Conservation (phyloP, 257 asterid species). For the Oldenlandia corymbosa region DNA sequence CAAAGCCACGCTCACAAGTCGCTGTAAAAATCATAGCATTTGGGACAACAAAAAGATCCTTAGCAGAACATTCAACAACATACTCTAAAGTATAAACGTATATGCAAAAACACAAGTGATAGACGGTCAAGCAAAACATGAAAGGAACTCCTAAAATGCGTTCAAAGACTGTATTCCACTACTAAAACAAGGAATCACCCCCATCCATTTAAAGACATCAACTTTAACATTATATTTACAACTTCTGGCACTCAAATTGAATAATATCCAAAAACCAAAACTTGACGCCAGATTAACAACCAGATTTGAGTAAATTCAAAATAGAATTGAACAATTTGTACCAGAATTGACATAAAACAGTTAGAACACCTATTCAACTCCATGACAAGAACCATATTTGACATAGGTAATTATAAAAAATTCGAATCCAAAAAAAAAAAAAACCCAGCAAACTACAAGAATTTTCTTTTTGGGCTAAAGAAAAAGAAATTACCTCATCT, state of each 20-base stretch:
- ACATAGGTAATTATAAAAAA: too few relatives aligned
- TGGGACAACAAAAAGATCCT: too few relatives aligned
- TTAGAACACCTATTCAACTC: too few relatives aligned
- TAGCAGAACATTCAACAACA: too few relatives aligned
- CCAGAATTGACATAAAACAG: neutral
- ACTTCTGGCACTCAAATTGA: neutral
- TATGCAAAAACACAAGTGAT: too few relatives aligned
- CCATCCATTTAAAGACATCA: neutral
- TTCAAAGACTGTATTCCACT: neutral
- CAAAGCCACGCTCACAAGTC: too few relatives aligned
- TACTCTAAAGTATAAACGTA: too few relatives aligned
- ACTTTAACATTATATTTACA: too few relatives aligned
- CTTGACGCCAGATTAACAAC: constrained; percentile 15
- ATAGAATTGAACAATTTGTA: neutral
- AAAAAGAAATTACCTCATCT: constrained; percentile 22
- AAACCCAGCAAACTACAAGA: neutral
- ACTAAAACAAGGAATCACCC: neutral
- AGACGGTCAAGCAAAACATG: neutral
- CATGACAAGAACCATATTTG: too few relatives aligned
- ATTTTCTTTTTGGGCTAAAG: neutral
- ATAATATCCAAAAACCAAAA: neutral
- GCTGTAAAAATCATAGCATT: too few relatives aligned
- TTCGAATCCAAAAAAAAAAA: neutral
- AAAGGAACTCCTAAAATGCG: neutral
- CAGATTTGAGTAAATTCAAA: constrained; percentile 24